Percentiles rank a stretch among this genome's conserved stretches.
These are phyloP conservation scores for Beauveria asiatica DNA, from an alignment of 2,329 filamentous ascomycete genomes.

Conservation along the genomic window DNA sequence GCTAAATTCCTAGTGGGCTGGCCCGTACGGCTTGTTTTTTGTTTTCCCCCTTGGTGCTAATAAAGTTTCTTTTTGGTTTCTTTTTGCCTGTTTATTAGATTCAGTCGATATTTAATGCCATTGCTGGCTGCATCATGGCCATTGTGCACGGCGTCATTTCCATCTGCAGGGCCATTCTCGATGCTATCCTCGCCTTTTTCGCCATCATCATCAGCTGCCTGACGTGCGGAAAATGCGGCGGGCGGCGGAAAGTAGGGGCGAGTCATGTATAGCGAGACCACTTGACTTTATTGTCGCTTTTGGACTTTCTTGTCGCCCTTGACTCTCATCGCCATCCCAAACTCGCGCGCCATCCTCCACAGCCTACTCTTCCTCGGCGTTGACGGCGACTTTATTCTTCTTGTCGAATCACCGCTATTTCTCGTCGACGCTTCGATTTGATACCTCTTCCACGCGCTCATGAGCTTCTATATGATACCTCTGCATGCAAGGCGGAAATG, in stretches of 20 bases:
- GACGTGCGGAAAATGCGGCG: conserved; percentile 35
- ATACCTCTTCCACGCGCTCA: background rate
- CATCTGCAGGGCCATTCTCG: conserved; percentile 59
- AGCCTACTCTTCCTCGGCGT: background rate
- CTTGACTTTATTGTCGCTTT: background rate
- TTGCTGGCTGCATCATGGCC: conserved; percentile 59
- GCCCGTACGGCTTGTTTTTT: background rate
- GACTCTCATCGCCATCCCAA: background rate
- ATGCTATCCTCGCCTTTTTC: conserved; percentile 56
- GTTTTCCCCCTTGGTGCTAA: background rate
- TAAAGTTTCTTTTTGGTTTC: background rate
- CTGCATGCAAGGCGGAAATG: background rate
- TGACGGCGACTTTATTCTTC: background rate
- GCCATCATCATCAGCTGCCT: conserved; percentile 60
- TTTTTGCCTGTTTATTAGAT: conserved; percentile 39
- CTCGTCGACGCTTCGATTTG: background rate
- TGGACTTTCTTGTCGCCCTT: background rate
- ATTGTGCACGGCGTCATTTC: conserved; percentile 58
- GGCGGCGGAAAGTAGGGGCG: conserved; percentile 23
- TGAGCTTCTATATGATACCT: background rate
- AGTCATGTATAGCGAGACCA: conserved; percentile 3
- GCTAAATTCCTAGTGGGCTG: background rate
- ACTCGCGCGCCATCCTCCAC: no score
- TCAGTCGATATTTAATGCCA: conserved; percentile 49
- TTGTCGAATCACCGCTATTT: background rate